Percentiles rank a stretch among this genome's conserved stretches.
phyloP scores from a whole-genome alignment of 176 grass and related monocot genomes.

The Zoysia pacifica region DNA sequence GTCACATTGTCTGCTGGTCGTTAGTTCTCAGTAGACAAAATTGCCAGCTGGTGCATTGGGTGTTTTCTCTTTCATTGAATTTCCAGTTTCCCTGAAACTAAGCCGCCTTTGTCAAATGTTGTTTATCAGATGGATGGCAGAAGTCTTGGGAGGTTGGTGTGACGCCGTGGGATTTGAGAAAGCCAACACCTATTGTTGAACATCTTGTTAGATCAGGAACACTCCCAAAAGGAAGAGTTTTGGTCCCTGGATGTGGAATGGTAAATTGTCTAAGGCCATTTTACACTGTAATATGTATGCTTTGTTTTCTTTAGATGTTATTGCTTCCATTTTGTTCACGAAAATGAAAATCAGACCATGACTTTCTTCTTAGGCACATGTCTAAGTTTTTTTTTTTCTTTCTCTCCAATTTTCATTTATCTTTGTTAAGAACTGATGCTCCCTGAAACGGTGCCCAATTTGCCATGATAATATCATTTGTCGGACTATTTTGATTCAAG shows the following conservation, averaged over 20 bases:
- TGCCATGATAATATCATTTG: constrained; percentile 12
- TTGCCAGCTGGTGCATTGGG: not conserved
- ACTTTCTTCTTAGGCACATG: not conserved
- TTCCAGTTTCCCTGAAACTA: not conserved
- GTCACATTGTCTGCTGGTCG: not conserved
- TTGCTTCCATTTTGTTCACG: not conserved
- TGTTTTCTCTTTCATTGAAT: not conserved
- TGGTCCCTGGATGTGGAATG: constrained; percentile 88
- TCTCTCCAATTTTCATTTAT: not conserved
- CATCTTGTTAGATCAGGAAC: constrained; percentile 65
- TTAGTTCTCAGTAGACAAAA: not conserved
- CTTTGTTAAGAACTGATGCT: not conserved
- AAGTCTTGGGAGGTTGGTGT: constrained; percentile 71
- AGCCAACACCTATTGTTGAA: constrained; percentile 58
- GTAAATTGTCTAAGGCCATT: constrained; percentile 31
- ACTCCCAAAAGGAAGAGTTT: constrained; percentile 73
- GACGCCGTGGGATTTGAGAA: constrained; percentile 85
- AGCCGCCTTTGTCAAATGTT: constrained; percentile 8
- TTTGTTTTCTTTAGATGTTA: not conserved
- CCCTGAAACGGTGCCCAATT: constrained; percentile 3
- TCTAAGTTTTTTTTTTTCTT: too few species aligned
- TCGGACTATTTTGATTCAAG: constrained; percentile 7
- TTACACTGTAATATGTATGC: not conserved
- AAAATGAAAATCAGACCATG: constrained; percentile 8
- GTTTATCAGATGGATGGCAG: constrained; percentile 70